phyloP scores from a whole-genome alignment of 2,329 filamentous ascomycete species.

The Colletotrichum phormii region DNA sequence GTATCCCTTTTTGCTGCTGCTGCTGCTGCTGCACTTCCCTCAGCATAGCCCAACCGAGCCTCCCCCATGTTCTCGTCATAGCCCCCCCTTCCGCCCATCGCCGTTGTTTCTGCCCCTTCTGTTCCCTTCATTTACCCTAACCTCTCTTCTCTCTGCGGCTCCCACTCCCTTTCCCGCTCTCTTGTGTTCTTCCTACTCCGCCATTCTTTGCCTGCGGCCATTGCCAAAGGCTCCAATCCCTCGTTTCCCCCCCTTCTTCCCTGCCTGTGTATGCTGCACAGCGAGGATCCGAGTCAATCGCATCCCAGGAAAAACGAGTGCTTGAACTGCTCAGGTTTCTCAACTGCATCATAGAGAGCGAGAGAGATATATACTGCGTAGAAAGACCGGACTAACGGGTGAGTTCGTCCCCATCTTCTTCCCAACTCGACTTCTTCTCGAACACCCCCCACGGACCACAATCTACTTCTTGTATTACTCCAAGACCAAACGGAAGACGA shows the following conservation, averaged over 20 bases:
- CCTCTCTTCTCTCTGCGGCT: not conserved
- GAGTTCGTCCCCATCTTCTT: not conserved
- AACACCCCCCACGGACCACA: not conserved
- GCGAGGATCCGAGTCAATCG: constrained; percentile 7
- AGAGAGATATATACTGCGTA: not conserved
- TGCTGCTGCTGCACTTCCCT: constrained; percentile 1
- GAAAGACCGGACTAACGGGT: not conserved
- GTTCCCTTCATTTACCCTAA: not conserved
- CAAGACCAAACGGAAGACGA: not conserved
- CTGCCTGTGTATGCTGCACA: not conserved
- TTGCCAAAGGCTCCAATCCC: not conserved
- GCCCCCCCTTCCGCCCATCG: not conserved
- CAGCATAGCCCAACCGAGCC: constrained; percentile 18
- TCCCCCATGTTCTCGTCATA: constrained; percentile 50
- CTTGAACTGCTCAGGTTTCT: not conserved
- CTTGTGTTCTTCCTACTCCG: not conserved
- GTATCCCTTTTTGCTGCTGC: not conserved
- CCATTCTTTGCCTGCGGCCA: not conserved
- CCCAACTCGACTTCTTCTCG: not conserved
- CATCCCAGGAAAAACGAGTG: not conserved
- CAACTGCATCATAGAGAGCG: not conserved
- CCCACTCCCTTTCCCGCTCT: not conserved
- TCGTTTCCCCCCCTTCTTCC: not conserved
- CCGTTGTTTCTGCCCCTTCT: not conserved
- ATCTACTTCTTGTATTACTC: not conserved